phyloP scores from a whole-genome alignment of 768 basidiomycete genomes.

The Bullera alba region DNA sequence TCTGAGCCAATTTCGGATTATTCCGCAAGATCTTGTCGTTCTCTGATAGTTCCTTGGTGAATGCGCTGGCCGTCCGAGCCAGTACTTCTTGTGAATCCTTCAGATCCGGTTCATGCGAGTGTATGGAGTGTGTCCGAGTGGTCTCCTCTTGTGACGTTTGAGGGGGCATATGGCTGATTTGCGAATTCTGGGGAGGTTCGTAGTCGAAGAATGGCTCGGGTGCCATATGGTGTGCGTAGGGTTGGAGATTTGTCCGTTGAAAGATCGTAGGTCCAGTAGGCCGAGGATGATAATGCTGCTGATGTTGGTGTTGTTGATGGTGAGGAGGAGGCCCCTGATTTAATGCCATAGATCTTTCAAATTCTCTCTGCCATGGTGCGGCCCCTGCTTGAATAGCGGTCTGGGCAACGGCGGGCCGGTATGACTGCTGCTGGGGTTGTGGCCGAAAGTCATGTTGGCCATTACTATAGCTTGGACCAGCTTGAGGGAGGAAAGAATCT shows the following conservation, averaged over 20 bases:
- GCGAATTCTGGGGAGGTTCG: not conserved
- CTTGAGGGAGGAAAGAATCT: constrained; percentile 1
- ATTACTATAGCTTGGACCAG: not conserved
- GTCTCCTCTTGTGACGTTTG: not conserved
- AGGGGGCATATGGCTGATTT: not conserved
- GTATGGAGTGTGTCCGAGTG: not conserved
- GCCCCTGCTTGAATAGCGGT: not conserved
- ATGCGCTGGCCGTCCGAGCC: constrained; percentile 15
- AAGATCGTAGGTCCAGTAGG: not conserved
- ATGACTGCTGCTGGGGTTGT: not conserved
- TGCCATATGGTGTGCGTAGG: not conserved
- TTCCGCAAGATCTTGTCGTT: not conserved
- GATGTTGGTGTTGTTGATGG: not conserved
- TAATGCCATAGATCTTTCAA: not conserved
- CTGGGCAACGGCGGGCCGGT: no score
- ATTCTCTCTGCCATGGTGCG: constrained; percentile 2
- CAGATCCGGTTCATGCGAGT: constrained; percentile 2
- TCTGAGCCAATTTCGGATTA: constrained; percentile 30
- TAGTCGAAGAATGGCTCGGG: constrained; percentile 2
- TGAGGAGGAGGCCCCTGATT: not conserved
- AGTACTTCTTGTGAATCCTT: constrained; percentile 21
- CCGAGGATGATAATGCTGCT: not conserved
- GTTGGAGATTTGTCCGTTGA: not conserved
- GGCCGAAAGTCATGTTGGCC: not conserved
- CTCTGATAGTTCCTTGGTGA: constrained; percentile 8